Base-by-base conservation (phyloP, 1,284 basidiomycete species). In the Abortiporus biennis region DNA sequence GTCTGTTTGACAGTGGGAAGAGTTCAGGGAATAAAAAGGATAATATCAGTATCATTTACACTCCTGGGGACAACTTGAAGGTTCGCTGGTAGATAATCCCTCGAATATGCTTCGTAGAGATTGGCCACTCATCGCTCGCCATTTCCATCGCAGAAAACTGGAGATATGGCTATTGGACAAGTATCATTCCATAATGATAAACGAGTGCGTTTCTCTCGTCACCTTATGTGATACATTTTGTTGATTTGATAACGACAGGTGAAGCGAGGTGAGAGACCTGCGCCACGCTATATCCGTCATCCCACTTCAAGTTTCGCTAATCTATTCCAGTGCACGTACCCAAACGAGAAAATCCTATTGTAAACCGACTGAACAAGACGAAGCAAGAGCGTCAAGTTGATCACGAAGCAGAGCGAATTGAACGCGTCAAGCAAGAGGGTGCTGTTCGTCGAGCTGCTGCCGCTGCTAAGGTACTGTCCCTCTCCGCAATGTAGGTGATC, bases 361-460 rank as follows among this genome's bases (percentile, higher is more conserved):
- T 99, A 20, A 98, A 98, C 57, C 77, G 95, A 15, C 66, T 99
- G 36, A 95, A 94, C 67, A 99, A 98, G 69, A 97, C 94, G 11
- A 97, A 94, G 57, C 66, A 78, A 33, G 89, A 89, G 62, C 73
- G 72, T 31, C 73, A 80, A 40, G 92, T 98, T 3, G 91, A 98
- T 56, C 92, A 96, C 55, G 94, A 98, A 59, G 78, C 86, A 45
- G 92, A 96, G 54, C 72, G 76, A 15, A 70, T 92, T 34, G 92
- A 93, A 15, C 75, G 92, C n/a, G 62, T 89, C 47, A 85, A 89
- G 55, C 69, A 71, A 43, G 91, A 94, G 62, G 79, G 74, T 23
- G 74, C 79, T 3, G 64, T 67, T 25, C 85, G 86, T 51, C 78
- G 87, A 42, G 72, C 67, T 0, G 76, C 72, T 2, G 89, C 87